Base-by-base conservation (phyloP, 768 basidiomycete genomes). In the Boletus tomentosulus region DNA sequence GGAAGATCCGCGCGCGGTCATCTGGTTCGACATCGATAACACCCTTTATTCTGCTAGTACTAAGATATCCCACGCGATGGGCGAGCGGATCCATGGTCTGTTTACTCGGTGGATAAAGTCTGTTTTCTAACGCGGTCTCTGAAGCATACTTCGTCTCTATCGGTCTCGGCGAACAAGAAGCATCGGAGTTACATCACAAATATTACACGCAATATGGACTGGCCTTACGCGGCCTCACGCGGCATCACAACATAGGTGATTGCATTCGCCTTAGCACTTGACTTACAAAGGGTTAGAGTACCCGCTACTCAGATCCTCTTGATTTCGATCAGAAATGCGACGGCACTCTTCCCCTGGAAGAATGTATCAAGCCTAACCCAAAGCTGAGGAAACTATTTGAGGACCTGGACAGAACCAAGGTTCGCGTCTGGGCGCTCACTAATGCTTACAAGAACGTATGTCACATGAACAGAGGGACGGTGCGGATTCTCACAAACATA, bases 11-110 rank as follows among this genome's bases (percentile, higher is more conserved):
- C 81, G 84, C 13, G 69, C 69, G 56, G 71, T 91, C 46, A 76
- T 90, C 48, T 92, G 85, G 81, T 82, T 93, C 56, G 91, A 92
- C 64, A 89, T 93, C 54, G 92, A 93, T 70, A 92, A 94, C 62
- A 92, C 90, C 3, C 77, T 94, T 15, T 94, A 93, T 67, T 88
- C 89, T 8, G 82, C 87, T 1, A 85, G 79, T 60, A 75, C 83
- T 19, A 83, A 78, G 67, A 89, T 93, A 49, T 83, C 85, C 4
- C 81, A 87, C 57, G 84, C 80, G 16, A 92, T 94, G 92, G 84
- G 85, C 12, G 69, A 83, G 56, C 80, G 82, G 48, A 92, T 92
- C 48, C 89, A 91, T 62, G 82, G 91, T 86, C 60, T 45, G 73
- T 56, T 57, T 30, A 0, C 37, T 30, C 46, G 2, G 44, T 48